Base-by-base conservation (phyloP, 1,284 basidiomycete species). In the Acaromyces ingoldii region DNA sequence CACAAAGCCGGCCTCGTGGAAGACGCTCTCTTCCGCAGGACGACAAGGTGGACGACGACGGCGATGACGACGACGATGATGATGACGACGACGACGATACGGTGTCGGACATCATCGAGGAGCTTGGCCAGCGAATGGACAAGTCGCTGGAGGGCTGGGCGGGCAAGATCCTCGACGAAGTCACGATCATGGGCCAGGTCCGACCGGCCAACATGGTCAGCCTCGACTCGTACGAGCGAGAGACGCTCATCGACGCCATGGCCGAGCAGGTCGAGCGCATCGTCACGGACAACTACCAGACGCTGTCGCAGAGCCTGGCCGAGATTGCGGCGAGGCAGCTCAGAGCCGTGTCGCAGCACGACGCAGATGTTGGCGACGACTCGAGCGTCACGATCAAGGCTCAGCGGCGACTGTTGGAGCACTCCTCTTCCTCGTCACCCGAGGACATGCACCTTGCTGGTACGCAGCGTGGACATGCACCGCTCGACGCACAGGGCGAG, bases 111-210 rank as follows among this genome's bases (percentile, higher is more conserved):
- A 58, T 69, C 40, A 59, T 70, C 33, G 68, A 70, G 28, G 68
- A 69, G 56, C 58, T 70, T 11, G 68, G 55, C 10, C 59, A 65
- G 11, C 57, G 68, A 1, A 21, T 54, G 52, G 66, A 67, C 36
- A 64, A 62, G 45, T 57, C 54, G 3, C 50, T 70, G 19, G 68
- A 70, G 34, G 68, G 62, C 13, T 70, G 68, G 68, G 68, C 66
- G 0, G 68, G 64, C 48, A 68, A 63, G 49, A 70, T 70, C 22
- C 49, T 70, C 19, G 66, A 70, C 24, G 66, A 70, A 26, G 66
- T 70, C 37, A 68, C 63, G 9, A 70, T 67, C 52, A 65, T 67
- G 61, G 67, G 67, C 15, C 67, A 70, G 40, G 65, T 68, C 29
- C 53, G 67, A 1, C 65, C 67, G 0, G 45, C 45, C 7, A 41